Base-by-base conservation (phyloP, 176 grass and related monocot genomes). In the Carex littledalei region DNA sequence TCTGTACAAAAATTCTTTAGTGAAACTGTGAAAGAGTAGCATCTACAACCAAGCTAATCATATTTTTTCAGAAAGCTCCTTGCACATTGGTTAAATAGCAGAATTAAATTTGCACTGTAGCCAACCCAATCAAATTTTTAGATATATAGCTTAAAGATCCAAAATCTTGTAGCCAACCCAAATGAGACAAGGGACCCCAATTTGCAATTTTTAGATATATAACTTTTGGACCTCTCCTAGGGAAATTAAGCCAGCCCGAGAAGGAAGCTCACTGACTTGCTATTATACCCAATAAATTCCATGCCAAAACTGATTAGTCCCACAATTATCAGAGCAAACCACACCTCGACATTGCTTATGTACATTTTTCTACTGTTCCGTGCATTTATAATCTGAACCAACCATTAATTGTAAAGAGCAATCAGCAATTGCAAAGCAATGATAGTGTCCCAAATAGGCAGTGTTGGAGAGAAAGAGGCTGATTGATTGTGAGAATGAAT, bases 251-350 rank as follows among this genome's bases (percentile, higher is more conserved):
- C 64, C 17, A 96, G 67, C 5, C 91, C 89, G 16, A 96, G 73
- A 54, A 96, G 85, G 86, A 96, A 96, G 18, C 85, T 82, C 2
- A 88, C 74, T 82, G 91, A 86, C 80, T 87, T 88, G 67, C 84
- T 26, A 70, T 70, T 90, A 86, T 88, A 93, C 0, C 91, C 89
- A 2, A 82, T 2, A 0, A 43, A 2, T 56, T 93, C 68, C 64
- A 81, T 21, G 0, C 71, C 1, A 8, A 80, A 20, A 3, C 84
- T 60, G 41, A 89, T 72, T 17, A 17, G 54, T 54, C 87, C 29
- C 54, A 97, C 59, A 49, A 97, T 31, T n/a, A 87, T 10, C 5
- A 97, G 53, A 43, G 93, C 60, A 4, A 67, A 39, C 37, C 15
- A 32, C 67, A 84, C 43, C 56, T 64, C 81, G 61, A 88, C 87